These are phyloP conservation scores for Alternaria sp. DNA, from an alignment of 2,329 filamentous ascomycete genomes.

Conservation along the genomic window DNA sequence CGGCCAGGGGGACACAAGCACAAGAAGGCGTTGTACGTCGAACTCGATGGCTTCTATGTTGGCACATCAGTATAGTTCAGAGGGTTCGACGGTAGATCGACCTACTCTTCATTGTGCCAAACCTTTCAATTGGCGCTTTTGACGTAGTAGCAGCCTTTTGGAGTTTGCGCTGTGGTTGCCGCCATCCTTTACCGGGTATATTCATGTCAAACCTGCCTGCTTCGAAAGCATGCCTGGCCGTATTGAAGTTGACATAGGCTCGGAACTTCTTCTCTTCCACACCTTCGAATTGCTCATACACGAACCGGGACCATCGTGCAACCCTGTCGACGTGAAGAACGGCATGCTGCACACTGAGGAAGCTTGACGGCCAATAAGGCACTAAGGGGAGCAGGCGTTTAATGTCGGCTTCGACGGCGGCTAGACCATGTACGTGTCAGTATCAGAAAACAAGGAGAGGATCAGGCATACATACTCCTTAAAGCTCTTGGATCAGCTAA, in stretches of 20 bases:
- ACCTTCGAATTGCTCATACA: neutral
- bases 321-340: neutral
- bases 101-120: neutral
- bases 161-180: neutral
- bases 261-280: slow-evolving; percentile 9
- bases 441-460: neutral
- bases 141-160: neutral
- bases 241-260: slow-evolving; percentile 1
- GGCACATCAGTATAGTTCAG: neutral
- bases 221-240: slow-evolving; percentile 9
- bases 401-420: neutral
- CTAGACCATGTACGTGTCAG: neutral
- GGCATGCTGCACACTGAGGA: neutral
- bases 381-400: neutral
- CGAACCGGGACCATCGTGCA: neutral
- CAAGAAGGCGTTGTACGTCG: neutral
- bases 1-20: neutral
- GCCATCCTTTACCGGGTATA: neutral
- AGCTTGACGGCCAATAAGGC: neutral
- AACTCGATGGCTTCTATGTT: neutral
- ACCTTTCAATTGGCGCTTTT: neutral
- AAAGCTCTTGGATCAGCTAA: slow-evolving; percentile 4
- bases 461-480: neutral
- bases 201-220: slow-evolving; percentile 8
- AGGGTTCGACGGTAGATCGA: neutral